phyloP scores from a whole-genome alignment of 768 basidiomycete species.

The Fomitopsis serialis region DNA sequence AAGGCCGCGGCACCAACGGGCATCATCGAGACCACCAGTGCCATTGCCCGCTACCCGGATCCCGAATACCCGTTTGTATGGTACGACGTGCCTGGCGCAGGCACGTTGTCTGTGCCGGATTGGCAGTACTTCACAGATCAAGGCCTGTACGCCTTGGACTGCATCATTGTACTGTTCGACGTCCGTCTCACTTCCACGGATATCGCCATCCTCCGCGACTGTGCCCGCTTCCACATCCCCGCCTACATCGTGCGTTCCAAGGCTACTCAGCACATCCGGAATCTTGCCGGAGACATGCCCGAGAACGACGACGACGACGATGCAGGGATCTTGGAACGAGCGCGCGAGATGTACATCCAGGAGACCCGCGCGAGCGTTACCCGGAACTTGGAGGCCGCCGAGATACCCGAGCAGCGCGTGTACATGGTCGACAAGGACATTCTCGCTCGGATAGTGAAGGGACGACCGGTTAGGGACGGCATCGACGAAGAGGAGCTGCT shows the following conservation, averaged over 20 bases:
- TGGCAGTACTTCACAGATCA: neutral
- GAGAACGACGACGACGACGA: neutral
- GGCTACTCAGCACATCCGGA: neutral
- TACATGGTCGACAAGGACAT: neutral
- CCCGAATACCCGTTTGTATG: neutral
- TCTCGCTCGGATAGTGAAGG: neutral
- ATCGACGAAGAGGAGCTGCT: neutral
- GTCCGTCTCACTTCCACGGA: neutral
- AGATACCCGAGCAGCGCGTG: neutral
- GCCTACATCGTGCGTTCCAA: neutral
- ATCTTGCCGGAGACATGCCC: neutral
- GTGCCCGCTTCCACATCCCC: neutral
- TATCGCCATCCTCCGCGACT: neutral
- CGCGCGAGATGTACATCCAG: neutral
- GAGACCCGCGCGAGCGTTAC: neutral
- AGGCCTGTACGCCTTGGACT: neutral
- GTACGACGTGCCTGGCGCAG: constrained; percentile 3
- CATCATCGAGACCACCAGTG: constrained; percentile 1
- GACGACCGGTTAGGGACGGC: neutral
- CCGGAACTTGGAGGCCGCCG: neutral
- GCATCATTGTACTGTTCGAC: neutral
- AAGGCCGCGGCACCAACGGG: neutral
- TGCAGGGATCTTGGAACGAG: neutral
- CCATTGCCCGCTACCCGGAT: neutral
- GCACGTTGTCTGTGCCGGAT: constrained; percentile 1